These are phyloP conservation scores for Saccharomycopsis fermentans DNA, from an alignment of 805 yeast species.

Conservation along the genomic window DNA sequence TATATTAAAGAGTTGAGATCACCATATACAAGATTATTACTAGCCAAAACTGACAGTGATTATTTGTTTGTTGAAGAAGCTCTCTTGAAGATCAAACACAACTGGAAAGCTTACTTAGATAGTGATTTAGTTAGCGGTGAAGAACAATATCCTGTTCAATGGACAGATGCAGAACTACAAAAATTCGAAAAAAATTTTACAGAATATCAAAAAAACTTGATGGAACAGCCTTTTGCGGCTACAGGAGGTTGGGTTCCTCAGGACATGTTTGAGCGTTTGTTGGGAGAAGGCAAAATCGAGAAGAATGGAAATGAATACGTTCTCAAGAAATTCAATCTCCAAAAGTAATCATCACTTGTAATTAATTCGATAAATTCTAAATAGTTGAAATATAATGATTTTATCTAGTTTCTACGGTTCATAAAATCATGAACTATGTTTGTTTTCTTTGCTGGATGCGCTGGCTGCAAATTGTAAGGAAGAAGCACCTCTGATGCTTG, in stretches of 20 bases:
- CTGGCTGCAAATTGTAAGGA: too few relatives aligned
- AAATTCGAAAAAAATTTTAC: constrained; percentile 48
- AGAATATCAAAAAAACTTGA: constrained; percentile 56
- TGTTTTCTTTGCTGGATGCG: too few relatives aligned
- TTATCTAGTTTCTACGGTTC: background rate
- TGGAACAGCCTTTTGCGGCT: constrained; percentile 73
- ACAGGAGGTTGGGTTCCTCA: constrained; percentile 96
- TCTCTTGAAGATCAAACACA: constrained; percentile 50
- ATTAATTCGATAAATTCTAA: background rate
- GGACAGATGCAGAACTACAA: constrained; percentile 48
- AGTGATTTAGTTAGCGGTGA: constrained; percentile 37
- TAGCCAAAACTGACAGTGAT: constrained; percentile 46
- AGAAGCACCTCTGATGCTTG: too few relatives aligned
- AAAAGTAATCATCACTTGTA: background rate
- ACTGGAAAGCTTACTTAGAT: constrained; percentile 59
- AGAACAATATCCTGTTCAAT: constrained; percentile 49
- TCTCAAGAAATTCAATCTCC: constrained; percentile 4
- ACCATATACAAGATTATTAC: constrained; percentile 53
- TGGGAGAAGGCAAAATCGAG: constrained; percentile 58
- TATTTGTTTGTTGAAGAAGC: constrained; percentile 57
- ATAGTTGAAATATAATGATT: background rate
- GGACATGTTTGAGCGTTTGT: constrained; percentile 69
- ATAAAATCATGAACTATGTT: too few relatives aligned
- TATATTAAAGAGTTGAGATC: constrained; percentile 58
- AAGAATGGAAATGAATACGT: constrained; percentile 48